Conservation (phyloP, 306 rosid species). For the Prosopis cineraria region DNA sequence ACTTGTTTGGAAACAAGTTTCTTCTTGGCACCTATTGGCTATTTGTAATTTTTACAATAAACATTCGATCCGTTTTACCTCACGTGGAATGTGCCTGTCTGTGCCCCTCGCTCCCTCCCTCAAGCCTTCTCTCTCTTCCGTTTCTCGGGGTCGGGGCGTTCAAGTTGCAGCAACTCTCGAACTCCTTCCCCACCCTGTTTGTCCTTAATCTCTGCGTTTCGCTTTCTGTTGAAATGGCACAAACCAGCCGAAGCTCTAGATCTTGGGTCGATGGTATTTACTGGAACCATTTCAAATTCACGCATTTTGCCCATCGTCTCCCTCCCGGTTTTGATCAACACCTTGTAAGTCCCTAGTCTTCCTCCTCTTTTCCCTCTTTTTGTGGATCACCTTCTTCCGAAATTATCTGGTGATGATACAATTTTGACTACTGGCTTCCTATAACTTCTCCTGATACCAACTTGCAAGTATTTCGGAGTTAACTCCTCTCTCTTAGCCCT, state of each 20-base stretch:
- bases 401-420: neutral
- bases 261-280: conserved; percentile 63
- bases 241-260: conserved; percentile 27
- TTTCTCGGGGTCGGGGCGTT: neutral
- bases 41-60: no score
- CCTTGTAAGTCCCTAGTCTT: conserved; percentile 47
- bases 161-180: neutral
- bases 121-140: neutral
- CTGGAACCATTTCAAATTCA: conserved; percentile 64
- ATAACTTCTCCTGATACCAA: neutral
- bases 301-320: conserved; percentile 54
- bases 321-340: conserved; percentile 41
- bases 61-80: neutral
- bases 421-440: neutral
- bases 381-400: neutral
- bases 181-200: neutral
- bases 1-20: no score
- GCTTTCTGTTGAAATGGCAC: conserved; percentile 36
- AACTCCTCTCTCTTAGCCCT: neutral
- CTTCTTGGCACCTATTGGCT: no score
- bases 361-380: neutral
- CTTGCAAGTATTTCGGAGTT: neutral
- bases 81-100: neutral
- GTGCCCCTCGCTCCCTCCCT: no score
- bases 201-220: neutral